Base-by-base conservation (phyloP, 768 basidiomycete genomes). In the Megacollybia marginata region DNA sequence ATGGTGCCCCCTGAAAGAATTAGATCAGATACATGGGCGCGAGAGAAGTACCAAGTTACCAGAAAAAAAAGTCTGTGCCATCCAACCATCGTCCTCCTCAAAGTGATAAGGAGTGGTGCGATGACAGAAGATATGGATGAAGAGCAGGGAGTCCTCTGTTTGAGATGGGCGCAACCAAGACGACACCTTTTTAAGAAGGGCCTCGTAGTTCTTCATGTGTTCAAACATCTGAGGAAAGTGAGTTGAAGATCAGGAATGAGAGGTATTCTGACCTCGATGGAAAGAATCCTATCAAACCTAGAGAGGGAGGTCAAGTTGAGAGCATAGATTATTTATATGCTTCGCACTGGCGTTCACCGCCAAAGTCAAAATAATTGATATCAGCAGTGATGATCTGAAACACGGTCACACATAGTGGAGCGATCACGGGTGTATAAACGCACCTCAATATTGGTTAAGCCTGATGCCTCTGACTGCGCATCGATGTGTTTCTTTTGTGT, bases 171-270 rank as follows among this genome's bases (percentile, higher is more conserved):
- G 69, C 11, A 87, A 71, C 85, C 84, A 88, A 9, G 73, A 75
- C 2, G 80, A 74, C 31, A 85, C 62, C 59, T 86, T 86, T 47
- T 67, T 63, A 51, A 86, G 67, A 9, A 87, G 73, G 9, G 64
- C 60, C 49, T 83, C 67, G 64, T 86, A 86, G 58, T 84, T 84
- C 65, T 85, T 85, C 82, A 85, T 83, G 60, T 86, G 84, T 57
- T 85, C 83, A 55, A 85, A 83, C 80, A 83, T 82, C 78, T 80
- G 47, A 13, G n/a, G 44, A 28, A 6, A 28, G 4, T 28, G 23
- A 28, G 23, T 28, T 15, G n/a, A 40, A 16, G 8, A 33, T n/a
- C 11, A 35, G 18, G 13, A 46, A 34, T 48, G 11, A 46, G 9
- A 44, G 44, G 15, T 13, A 47, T 13, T 7, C 16, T 9, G 36